phyloP scores from a whole-genome alignment of 768 basidiomycete species.

The Suillus clintonianus region DNA sequence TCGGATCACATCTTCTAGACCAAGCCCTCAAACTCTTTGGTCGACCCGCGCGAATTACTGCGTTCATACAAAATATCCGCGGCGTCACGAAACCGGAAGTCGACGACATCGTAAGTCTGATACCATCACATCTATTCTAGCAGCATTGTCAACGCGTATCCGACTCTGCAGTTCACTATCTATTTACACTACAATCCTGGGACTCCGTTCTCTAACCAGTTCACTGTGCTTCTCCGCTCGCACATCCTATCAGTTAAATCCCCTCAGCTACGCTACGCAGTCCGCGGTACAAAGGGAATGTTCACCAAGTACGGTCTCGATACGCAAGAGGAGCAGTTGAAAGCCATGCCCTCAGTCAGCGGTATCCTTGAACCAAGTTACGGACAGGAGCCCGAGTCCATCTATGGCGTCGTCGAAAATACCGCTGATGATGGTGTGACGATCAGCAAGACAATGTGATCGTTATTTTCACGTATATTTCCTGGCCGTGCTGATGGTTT shows the following conservation, averaged over 20 bases:
- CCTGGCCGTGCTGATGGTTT: constrained; percentile 17
- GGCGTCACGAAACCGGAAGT: constrained; percentile 64
- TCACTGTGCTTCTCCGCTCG: constrained; percentile 69
- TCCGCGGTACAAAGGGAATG: constrained; percentile 72
- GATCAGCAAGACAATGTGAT: constrained; percentile 33
- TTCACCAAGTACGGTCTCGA: constrained; percentile 79
- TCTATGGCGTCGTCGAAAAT: constrained; percentile 66
- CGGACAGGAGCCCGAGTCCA: constrained; percentile 62
- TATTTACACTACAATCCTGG: constrained; percentile 50
- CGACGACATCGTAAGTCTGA: constrained; percentile 59
- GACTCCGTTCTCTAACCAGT: constrained; percentile 45
- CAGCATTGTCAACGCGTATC: neutral
- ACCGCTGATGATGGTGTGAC: constrained; percentile 44
- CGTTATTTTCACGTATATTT: constrained; percentile 26
- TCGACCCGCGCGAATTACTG: constrained; percentile 65
- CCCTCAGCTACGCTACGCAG: constrained; percentile 68
- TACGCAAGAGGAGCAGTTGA: constrained; percentile 77
- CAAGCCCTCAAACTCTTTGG: constrained; percentile 79
- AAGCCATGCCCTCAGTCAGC: constrained; percentile 48
- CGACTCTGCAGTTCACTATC: constrained; percentile 47
- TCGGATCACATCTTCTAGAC: constrained; percentile 81
- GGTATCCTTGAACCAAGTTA: constrained; percentile 48
- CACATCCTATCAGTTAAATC: constrained; percentile 68
- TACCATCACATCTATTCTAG: neutral
- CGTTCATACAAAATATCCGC: constrained; percentile 68